Evolutionary conservation across 1,139 yeast genomes (phyloP).

Genomic region (Lizanozyma gosingica): DNA sequence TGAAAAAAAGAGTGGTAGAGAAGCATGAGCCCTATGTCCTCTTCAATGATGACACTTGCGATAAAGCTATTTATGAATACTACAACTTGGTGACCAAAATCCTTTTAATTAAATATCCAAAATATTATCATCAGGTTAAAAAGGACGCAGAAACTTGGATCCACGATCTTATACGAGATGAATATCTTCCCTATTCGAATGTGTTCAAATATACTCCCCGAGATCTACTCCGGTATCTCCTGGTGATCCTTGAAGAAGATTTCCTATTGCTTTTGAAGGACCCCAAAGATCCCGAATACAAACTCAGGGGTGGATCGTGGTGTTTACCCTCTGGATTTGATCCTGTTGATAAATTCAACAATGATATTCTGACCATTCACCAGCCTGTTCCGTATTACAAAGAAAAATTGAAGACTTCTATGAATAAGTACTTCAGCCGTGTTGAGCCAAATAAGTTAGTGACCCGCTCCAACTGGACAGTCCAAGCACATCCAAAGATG

Average conservation of each 20-base stretch:
- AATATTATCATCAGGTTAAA: conserved; percentile 26
- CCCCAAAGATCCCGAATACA: conserved; percentile 44
- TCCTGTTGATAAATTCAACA: conserved; percentile 47
- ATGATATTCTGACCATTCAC: conserved; percentile 29
- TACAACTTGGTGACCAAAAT: conserved; percentile 42
- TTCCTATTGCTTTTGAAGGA: conserved; percentile 50
- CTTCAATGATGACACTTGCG: neutral
- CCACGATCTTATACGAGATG: conserved; percentile 34
- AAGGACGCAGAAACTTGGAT: conserved; percentile 20
- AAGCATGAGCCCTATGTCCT: neutral
- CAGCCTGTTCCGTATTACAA: conserved; percentile 57
- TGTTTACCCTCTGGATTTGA: conserved; percentile 74
- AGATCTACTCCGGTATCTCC: neutral
- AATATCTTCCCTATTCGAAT: conserved; percentile 20
- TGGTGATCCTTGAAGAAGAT: conserved; percentile 54
- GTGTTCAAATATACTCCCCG: neutral
- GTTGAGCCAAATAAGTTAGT: conserved; percentile 44
- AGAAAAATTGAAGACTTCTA: conserved; percentile 43
- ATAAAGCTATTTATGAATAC: conserved; percentile 26
- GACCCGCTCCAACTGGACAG: conserved; percentile 52
- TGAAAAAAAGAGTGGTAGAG: neutral
- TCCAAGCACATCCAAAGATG: conserved; percentile 45
- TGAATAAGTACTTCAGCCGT: conserved; percentile 53
- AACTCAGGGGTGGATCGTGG: conserved; percentile 54
- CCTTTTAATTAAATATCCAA: conserved; percentile 52